Evolutionary conservation across 2,329 filamentous ascomycete species (phyloP).

Genomic region (Penicillium nordicum): DNA sequence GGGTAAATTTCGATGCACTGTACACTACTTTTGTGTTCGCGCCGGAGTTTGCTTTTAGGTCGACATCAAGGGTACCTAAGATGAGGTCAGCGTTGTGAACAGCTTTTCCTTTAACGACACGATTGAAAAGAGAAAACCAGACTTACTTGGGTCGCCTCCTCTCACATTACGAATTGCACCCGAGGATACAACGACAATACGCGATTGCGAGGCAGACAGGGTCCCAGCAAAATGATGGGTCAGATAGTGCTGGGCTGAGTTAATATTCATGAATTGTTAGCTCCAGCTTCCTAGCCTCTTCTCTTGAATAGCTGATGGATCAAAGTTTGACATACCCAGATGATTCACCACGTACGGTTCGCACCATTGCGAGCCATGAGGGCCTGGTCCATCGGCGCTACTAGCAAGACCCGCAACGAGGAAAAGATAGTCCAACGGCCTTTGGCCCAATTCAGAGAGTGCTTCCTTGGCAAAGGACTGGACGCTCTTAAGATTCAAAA

Average conservation of each 20-base stretch:
- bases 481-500: constrained; percentile 20
- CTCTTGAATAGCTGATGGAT: background rate
- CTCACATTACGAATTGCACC: constrained; percentile 24
- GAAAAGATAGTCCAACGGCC: constrained; percentile 20
- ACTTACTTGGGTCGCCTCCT: constrained; percentile 20
- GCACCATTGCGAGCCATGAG: constrained; percentile 26
- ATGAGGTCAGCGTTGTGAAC: background rate
- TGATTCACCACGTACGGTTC: constrained; percentile 24
- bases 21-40: constrained; percentile 19
- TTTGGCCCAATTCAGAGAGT: constrained; percentile 14
- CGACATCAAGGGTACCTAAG: constrained; percentile 23
- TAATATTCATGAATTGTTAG: background rate
- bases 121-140: background rate
- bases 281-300: background rate
- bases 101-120: background rate
- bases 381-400: constrained; percentile 17
- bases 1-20: constrained; percentile 26
- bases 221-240: constrained; percentile 18
- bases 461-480: constrained; percentile 21
- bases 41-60: constrained; percentile 22
- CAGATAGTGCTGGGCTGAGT: constrained; percentile 22
- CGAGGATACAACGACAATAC: constrained; percentile 25
- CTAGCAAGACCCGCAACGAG: constrained; percentile 19
- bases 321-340: constrained; percentile 13
- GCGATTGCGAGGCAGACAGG: constrained; percentile 18